These are phyloP conservation scores for Cystobasidium sp. DNA, from an alignment of 1,284 basidiomycete species.

Conservation along the genomic window DNA sequence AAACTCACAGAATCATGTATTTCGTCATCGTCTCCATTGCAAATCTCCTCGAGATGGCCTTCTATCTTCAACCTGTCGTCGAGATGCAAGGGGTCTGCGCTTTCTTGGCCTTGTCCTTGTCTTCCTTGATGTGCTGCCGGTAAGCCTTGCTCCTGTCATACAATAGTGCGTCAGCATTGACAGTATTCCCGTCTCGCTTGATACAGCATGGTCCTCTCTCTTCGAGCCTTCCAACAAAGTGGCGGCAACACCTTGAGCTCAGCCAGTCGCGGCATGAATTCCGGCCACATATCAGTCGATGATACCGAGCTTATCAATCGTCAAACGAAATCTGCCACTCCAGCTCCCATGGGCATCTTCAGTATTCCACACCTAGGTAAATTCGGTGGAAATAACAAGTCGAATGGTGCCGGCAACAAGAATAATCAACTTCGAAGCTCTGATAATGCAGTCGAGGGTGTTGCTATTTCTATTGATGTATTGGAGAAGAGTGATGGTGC, in stretches of 20 bases:
- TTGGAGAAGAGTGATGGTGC: constrained; percentile 18
- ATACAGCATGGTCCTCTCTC: constrained; percentile 11
- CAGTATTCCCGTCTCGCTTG: not conserved
- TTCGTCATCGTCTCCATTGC: constrained; percentile 18
- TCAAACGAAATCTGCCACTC: not conserved
- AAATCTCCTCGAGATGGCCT: constrained; percentile 27
- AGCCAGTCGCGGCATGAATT: not conserved
- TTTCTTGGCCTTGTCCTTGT: constrained; percentile 10
- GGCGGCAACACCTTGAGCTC: not conserved
- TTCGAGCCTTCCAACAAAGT: constrained; percentile 18
- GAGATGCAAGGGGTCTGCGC: constrained; percentile 31
- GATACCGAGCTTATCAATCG: constrained; percentile 10
- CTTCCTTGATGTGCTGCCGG: constrained; percentile 35
- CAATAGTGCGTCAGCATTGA: not conserved
- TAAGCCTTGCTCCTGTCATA: not conserved
- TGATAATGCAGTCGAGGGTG: constrained; percentile 1
- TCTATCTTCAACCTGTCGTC: constrained; percentile 21
- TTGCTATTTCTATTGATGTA: constrained; percentile 25
- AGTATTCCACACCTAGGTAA: not conserved
- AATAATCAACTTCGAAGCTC: not conserved
- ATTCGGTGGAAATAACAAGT: too few relatives aligned
- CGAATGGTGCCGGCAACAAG: not conserved
- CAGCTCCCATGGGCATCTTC: constrained; percentile 8
- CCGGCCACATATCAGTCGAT: not conserved
- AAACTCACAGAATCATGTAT: not conserved